Conservation (phyloP, 176 grass and related monocot genomes). For the Phragmites australis region DNA sequence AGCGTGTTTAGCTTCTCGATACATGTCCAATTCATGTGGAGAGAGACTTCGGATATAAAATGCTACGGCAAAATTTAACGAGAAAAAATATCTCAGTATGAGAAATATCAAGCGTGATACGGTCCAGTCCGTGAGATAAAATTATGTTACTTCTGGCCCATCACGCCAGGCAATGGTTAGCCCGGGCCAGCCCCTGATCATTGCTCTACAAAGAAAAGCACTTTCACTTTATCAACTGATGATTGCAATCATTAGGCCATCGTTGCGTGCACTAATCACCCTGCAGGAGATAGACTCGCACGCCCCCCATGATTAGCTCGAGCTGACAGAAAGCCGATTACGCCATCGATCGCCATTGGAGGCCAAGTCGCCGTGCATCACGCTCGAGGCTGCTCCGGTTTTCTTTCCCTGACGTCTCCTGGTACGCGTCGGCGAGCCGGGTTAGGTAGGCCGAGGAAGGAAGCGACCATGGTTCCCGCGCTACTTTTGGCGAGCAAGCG, state of each 20-base stretch:
- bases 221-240: background rate
- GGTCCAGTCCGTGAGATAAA: background rate
- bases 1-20: too few species aligned
- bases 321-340: background rate
- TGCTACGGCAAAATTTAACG: too few species aligned
- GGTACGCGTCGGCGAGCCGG: background rate
- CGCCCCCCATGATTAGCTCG: background rate
- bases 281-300: background rate
- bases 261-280: background rate
- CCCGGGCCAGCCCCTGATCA: slow-evolving; percentile 15
- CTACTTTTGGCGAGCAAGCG: slow-evolving; percentile 11
- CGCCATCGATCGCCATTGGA: background rate
- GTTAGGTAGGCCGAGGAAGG: background rate
- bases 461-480: background rate
- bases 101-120: background rate
- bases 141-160: background rate
- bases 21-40: too few species aligned
- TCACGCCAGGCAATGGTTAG: background rate
- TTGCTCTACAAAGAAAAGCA: background rate
- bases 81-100: background rate
- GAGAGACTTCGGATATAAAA: too few species aligned
- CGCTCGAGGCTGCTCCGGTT: background rate
- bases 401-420: background rate
- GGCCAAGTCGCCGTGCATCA: background rate
- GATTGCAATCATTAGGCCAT: slow-evolving; percentile 10